A percentile compares a stretch with the other conserved stretches of the same genome.
Conservation (phyloP, 257 asterid species). For the Rhazya stricta region DNA sequence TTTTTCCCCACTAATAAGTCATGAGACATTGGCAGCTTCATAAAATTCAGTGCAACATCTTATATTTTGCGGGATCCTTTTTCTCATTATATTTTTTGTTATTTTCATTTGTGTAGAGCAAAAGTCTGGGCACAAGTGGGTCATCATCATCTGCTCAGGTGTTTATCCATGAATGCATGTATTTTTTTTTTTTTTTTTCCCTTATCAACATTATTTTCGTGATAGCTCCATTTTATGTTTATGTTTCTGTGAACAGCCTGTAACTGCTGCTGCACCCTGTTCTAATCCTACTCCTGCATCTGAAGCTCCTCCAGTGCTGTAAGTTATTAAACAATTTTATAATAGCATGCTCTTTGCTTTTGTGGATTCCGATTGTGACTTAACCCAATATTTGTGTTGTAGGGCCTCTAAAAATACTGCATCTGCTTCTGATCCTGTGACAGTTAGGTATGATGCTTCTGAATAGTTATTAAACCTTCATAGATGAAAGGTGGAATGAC, state of each 20-base stretch:
- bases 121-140: constrained; percentile 49
- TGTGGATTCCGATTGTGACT: background rate
- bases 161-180: constrained; percentile 7
- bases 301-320: constrained; percentile 46
- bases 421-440: constrained; percentile 40
- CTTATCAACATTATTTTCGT: constrained; percentile 14
- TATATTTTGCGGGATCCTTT: background rate
- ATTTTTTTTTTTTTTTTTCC: background rate
- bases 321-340: constrained; percentile 29
- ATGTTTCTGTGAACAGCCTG: constrained; percentile 40
- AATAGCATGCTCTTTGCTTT: constrained; percentile 6
- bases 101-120: constrained; percentile 43
- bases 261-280: constrained; percentile 40
- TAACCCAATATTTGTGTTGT: constrained; percentile 19
- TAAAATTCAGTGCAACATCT: background rate
- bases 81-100: constrained; percentile 9
- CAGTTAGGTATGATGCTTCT: constrained; percentile 32
- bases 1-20: background rate
- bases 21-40: background rate
- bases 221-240: constrained; percentile 14
- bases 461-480: background rate
- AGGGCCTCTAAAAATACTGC: constrained; percentile 41
- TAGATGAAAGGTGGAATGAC: background rate
- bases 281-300: constrained; percentile 38
- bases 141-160: constrained; percentile 69